Evolutionary conservation across 2,329 filamentous ascomycete genomes (phyloP), one percentile per base, ranked within the genome.

Genomic region (Sclerotinia glacialis): DNA sequence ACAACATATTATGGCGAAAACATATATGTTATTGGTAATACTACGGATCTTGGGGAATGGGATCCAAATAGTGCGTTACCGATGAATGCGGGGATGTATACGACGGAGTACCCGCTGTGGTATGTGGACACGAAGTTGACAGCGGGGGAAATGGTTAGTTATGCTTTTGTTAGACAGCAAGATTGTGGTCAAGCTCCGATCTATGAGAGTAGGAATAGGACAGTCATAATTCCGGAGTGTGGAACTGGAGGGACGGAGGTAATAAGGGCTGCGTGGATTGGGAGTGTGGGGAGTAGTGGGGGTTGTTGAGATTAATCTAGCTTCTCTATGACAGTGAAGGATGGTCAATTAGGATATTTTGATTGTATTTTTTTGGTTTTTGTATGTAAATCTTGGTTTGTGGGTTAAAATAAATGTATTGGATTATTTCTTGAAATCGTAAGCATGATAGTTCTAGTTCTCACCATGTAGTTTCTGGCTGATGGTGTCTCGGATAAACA

Each of bases 1-100:
- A 77, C 76, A 0, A 84, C 82, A 0, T 79, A 79, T 60, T 80
- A 76, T 63, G 82, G 82, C 11, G 81, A 83, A 73, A 82, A 81
- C 37, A 69, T 84, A 31, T 80, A 80, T 64, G 72, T 83, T 5
- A 74, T 76, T 0, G 82, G 82, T 37, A 79, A 78, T 56, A 77
- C 78, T 3, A 65, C 76, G 0, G 78, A 80, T 54, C 73, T 83
- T 1, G 81, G 82, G 2, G 73, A 68, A 28, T 83, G 82, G 80
- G 74, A 80, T 31, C 37, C 74, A 3, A 61, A 65, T 5, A 74
- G 71, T 31, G 68, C 71, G 37, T 69, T 80, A 4, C 74, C 73
- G 5, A 73, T 84, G 34, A 75, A 76, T 46, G 78, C 80, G 0
- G 74, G 75, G 6, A 74, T 76, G 47, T 84, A 83, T 71, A 81